Conservation (phyloP, 1,284 basidiomycete genomes). For the Stereum hirsutum region DNA sequence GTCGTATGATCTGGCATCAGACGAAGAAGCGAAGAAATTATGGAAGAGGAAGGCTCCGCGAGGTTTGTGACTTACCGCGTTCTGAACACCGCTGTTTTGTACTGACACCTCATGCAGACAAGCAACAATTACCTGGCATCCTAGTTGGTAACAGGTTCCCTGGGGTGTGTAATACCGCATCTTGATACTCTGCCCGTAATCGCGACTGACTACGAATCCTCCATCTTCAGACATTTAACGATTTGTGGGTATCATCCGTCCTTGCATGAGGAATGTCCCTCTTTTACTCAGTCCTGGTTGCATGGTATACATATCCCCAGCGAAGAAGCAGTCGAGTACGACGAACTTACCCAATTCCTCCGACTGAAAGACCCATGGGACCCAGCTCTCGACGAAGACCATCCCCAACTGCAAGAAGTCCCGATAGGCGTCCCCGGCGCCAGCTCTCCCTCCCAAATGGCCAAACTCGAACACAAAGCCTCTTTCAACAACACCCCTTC, state of each 20-base stretch:
- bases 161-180: slow-evolving; percentile 46
- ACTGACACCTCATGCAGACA: slow-evolving; percentile 33
- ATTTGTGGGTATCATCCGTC: slow-evolving; percentile 35
- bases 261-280: neutral
- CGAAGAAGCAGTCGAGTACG: slow-evolving; percentile 74
- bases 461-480: slow-evolving; percentile 53
- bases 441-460: slow-evolving; percentile 64
- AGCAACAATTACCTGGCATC: slow-evolving; percentile 73
- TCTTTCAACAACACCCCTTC: slow-evolving; percentile 42
- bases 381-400: slow-evolving; percentile 45
- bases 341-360: slow-evolving; percentile 60
- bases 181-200: slow-evolving; percentile 16
- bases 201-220: no score
- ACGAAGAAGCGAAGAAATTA: slow-evolving; percentile 67
- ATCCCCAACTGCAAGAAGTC: slow-evolving; percentile 34
- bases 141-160: slow-evolving; percentile 62
- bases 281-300: slow-evolving; percentile 7
- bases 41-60: slow-evolving; percentile 72
- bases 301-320: slow-evolving; percentile 25
- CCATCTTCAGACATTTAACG: slow-evolving; percentile 36
- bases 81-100: slow-evolving; percentile 1
- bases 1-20: slow-evolving; percentile 75
- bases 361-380: slow-evolving; percentile 64
- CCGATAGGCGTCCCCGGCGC: slow-evolving; percentile 75
- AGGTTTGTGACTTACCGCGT: slow-evolving; percentile 26